Percentiles rank a stretch among this genome's conserved stretches.
Evolutionary conservation across 1,284 basidiomycete species (phyloP).

Genomic region (Moesziomyces parantarcticus): DNA sequence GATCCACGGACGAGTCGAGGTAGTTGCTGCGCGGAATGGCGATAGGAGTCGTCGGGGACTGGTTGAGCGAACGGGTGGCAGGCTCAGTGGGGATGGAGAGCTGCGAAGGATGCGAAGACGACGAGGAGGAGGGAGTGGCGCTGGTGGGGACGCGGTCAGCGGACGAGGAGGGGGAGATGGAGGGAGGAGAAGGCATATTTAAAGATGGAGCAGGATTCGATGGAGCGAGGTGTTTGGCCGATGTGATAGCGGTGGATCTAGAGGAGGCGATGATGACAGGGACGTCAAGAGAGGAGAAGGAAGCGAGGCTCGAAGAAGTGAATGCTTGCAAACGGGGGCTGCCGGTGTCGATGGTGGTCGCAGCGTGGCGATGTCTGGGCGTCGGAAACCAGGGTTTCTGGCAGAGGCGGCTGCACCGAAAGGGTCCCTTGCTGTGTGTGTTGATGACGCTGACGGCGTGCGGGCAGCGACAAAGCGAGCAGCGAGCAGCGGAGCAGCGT

Average conservation of each 20-base stretch:
- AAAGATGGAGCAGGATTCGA: neutral
- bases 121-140: neutral
- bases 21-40: neutral
- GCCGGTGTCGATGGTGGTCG: constrained; percentile 1
- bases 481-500: too few relatives aligned
- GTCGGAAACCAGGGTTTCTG: neutral
- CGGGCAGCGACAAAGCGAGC: too few relatives aligned
- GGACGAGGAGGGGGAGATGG: constrained; percentile 6
- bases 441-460: neutral
- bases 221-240: neutral
- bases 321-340: neutral
- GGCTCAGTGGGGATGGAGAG: constrained; percentile 22
- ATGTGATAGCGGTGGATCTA: neutral
- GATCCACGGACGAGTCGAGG: constrained; percentile 6
- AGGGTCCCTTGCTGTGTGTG: neutral
- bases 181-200: constrained; percentile 19
- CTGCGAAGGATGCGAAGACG: constrained; percentile 9
- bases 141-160: constrained; percentile 1
- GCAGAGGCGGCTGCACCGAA: neutral
- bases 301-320: neutral
- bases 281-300: neutral
- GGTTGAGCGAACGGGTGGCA: neutral
- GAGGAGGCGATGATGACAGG: neutral
- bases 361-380: neutral
- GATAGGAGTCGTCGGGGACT: constrained; percentile 35